A percentile compares a stretch with the other conserved stretches of the same genome.
These are phyloP conservation scores for Candida gorgasii DNA, from an alignment of 805 yeast species.

Conservation along the genomic window DNA sequence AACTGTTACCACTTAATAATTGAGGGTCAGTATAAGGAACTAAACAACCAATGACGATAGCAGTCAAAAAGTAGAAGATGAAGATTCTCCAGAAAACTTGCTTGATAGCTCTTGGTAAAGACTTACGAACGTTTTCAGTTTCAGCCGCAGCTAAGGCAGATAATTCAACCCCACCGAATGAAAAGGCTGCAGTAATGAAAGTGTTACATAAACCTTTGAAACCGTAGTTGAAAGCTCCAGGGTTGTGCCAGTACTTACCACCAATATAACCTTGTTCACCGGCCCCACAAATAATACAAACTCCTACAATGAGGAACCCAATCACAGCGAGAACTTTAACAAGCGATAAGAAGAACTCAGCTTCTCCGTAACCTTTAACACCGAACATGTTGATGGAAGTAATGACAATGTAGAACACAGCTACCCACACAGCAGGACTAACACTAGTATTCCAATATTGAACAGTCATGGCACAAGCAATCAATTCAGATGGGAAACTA, in stretches of 20 bases:
- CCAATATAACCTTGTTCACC: slow-evolving; percentile 38
- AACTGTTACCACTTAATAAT: slow-evolving; percentile 50
- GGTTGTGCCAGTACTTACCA: slow-evolving; percentile 31
- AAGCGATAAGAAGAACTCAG: slow-evolving; percentile 31
- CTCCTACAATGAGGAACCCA: slow-evolving; percentile 36
- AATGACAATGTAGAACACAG: slow-evolving; percentile 31
- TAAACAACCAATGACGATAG: slow-evolving; percentile 38
- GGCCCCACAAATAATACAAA: slow-evolving; percentile 36
- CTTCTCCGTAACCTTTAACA: slow-evolving; percentile 40
- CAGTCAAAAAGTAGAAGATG: slow-evolving; percentile 37
- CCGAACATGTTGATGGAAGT: slow-evolving; percentile 33
- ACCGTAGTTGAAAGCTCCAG: slow-evolving; percentile 38
- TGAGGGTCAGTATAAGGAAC: slow-evolving; percentile 53
- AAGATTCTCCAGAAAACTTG: slow-evolving; percentile 46
- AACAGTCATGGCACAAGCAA: slow-evolving; percentile 38
- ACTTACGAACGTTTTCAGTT: slow-evolving; percentile 38
- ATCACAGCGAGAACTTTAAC: slow-evolving; percentile 37
- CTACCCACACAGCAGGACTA: slow-evolving; percentile 40
- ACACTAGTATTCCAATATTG: slow-evolving; percentile 32
- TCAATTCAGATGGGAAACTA: slow-evolving; percentile 37
- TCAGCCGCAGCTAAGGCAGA: slow-evolving; percentile 42
- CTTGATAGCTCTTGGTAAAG: slow-evolving; percentile 42
- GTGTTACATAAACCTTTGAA: slow-evolving; percentile 40
- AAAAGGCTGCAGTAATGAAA: slow-evolving; percentile 34
- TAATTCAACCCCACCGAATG: slow-evolving; percentile 38